Evolutionary conservation across 148 eudicot genomes (phyloP), one percentile per base, ranked within the genome.

Genomic region (Arctostaphylos glauca): DNA sequence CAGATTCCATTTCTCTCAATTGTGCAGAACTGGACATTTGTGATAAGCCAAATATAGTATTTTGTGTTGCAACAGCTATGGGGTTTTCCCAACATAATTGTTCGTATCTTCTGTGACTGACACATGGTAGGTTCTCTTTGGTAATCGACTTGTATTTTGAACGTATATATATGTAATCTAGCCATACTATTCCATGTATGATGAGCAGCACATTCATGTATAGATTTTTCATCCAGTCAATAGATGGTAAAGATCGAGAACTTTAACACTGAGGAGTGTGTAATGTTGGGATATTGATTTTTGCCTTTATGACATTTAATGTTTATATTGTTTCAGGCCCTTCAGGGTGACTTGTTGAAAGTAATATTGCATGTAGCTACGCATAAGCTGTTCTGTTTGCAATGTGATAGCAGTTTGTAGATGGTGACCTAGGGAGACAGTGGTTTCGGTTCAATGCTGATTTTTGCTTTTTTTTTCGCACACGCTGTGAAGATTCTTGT

Each of bases 401-500:
- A 48, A 12, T 47, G 5, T 60, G 53, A 64, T 80, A 25, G 10
- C 19, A 79, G 43, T 44, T 47, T 5, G 9, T 46, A 60, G 15
- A 43, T 46, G 43, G 52, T 14, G 4, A 23, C n/a, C 16, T 23
- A 8, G 67, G 66, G 43, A 52, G 76, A 44, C 21, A 18, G 70
- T 67, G 12, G 54, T 67, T 77, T 44, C 48, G 1, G 9, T 46
- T 58, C 41, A 71, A 19, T 9, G 55, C 68, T 81, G 12, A 67
- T 58, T 23, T 49, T 47, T 76, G 38, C 38, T 31, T 31, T 66
- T 23, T 2, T 48, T 15, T 56, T 14, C 31, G 6, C 31, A 16
- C 31, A 46, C 8, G 43, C 72, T 71, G 58, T 72, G 72, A 76
- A 96, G 99, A 87, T 96, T 85, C 97, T 96, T 86, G 95, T 94